Percentiles rank a stretch among this genome's conserved stretches.
These are phyloP conservation scores for Trifolium pratense DNA, from an alignment of 306 rosid species.

Conservation along the genomic window DNA sequence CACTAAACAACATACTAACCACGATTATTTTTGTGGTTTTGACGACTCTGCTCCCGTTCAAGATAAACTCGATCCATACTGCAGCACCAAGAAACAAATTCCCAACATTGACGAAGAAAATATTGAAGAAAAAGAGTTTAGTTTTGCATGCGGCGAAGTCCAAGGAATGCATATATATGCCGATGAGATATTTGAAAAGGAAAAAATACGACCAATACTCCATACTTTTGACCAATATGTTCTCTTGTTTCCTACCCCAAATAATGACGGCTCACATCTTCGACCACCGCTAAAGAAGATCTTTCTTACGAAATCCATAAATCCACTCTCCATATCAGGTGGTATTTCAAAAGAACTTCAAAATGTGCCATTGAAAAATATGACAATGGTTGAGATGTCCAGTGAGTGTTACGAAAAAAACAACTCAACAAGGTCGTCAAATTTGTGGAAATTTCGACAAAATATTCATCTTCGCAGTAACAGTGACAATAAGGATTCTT, in stretches of 20 bases:
- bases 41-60: background rate
- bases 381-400: constrained; percentile 38
- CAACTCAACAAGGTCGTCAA: background rate
- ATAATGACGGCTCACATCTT: constrained; percentile 5
- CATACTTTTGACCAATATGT: constrained; percentile 49
- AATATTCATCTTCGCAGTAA: background rate
- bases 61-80: background rate
- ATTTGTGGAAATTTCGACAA: background rate
- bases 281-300: constrained; percentile 59
- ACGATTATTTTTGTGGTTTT: background rate
- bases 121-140: background rate
- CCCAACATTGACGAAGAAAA: background rate
- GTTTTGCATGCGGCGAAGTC: background rate
- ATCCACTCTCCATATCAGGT: background rate
- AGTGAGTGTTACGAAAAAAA: constrained; percentile 44
- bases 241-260: constrained; percentile 3
- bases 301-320: constrained; percentile 41
- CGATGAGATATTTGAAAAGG: constrained; percentile 60
- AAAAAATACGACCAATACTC: constrained; percentile 54
- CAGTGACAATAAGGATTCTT: background rate
- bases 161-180: constrained; percentile 28
- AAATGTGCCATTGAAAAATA: no score
- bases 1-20: background rate
- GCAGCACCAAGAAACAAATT: background rate
- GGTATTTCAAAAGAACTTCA: background rate